phyloP scores from a whole-genome alignment of 2,329 filamentous ascomycete species.

The Penicillium sp. region DNA sequence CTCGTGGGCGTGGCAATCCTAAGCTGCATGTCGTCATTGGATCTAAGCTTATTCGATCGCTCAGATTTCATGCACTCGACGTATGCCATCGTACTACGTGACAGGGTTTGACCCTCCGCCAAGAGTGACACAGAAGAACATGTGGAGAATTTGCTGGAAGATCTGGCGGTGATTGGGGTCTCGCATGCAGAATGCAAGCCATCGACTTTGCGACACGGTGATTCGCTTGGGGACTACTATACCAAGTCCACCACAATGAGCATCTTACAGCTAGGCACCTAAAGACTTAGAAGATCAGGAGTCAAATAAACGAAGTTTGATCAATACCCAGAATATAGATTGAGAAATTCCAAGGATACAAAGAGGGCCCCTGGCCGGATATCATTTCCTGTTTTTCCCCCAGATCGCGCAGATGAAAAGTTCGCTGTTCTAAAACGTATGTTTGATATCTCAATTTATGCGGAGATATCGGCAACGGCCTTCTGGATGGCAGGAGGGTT shows the following conservation, averaged over 20 bases:
- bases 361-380: conserved; percentile 6
- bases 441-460: conserved; percentile 14
- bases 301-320: not conserved
- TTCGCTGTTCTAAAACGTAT: not conserved
- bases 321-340: not conserved
- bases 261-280: not conserved
- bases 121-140: not conserved
- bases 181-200: conserved; percentile 11
- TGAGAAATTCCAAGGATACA: not conserved
- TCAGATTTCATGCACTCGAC: not conserved
- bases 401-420: not conserved
- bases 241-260: not conserved
- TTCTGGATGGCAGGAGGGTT: conserved; percentile 68
- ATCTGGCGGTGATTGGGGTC: not conserved
- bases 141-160: not conserved
- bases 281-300: not conserved
- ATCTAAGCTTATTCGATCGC: not conserved
- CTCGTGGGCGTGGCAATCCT: not conserved
- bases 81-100: not conserved
- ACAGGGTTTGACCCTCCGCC: not conserved
- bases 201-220: not conserved
- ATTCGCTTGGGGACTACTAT: not conserved
- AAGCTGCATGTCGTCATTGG: conserved; percentile 1
- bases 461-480: conserved; percentile 29
- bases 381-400: not conserved